Percentiles rank a stretch among this genome's conserved stretches.
Conservation (phyloP, 2,329 filamentous ascomycete genomes). For the Biscogniauxia sp. region DNA sequence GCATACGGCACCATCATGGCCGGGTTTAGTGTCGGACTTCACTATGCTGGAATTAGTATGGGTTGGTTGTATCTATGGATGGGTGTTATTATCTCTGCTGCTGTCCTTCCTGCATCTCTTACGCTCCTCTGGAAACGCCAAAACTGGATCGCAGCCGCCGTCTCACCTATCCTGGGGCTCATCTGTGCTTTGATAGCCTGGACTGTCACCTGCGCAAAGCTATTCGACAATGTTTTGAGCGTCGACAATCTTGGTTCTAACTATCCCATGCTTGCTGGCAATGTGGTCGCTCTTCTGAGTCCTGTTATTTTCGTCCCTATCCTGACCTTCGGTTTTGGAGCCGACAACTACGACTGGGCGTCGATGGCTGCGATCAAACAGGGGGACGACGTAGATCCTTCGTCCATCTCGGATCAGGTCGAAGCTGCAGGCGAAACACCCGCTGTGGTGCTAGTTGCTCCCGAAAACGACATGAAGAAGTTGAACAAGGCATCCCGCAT, state of each 20-base stretch:
- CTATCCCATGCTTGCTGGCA: slow-evolving; percentile 82
- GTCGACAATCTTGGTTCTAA: slow-evolving; percentile 75
- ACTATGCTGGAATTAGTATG: slow-evolving; percentile 75
- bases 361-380: slow-evolving; percentile 28
- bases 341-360: slow-evolving; percentile 14
- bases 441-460: slow-evolving; percentile 1
- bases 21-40: slow-evolving; percentile 69
- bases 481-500: slow-evolving; percentile 11
- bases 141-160: slow-evolving; percentile 36
- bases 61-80: slow-evolving; percentile 84
- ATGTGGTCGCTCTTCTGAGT: slow-evolving; percentile 37
- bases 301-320: slow-evolving; percentile 17
- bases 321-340: slow-evolving; percentile 11
- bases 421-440: slow-evolving; percentile 40
- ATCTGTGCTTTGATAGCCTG: slow-evolving; percentile 67
- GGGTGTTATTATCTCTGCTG: slow-evolving; percentile 82
- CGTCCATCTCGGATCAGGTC: slow-evolving; percentile 10
- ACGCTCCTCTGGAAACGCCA: slow-evolving; percentile 77
- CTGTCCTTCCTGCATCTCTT: slow-evolving; percentile 75
- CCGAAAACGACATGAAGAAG: slow-evolving; percentile 10
- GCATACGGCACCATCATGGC: slow-evolving; percentile 72
- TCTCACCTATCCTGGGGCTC: slow-evolving; percentile 66
- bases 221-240: slow-evolving; percentile 62
- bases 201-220: slow-evolving; percentile 69
- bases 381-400: slow-evolving; percentile 6